Conservation (phyloP, 805 yeast species). For the Yarrowia sp. region DNA sequence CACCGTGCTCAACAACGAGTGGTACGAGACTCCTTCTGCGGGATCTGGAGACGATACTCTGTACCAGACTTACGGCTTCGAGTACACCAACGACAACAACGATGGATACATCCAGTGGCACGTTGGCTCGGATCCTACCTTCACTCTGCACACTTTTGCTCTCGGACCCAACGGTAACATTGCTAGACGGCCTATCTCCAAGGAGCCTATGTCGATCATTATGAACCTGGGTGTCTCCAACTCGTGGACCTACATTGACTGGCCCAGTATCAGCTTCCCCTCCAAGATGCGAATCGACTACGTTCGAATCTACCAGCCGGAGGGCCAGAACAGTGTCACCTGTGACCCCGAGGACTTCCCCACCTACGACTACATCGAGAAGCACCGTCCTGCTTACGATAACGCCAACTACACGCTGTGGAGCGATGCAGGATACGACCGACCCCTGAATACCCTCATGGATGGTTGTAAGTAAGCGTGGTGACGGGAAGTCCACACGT, state of each 20-base stretch:
- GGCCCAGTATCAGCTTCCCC: slow-evolving; percentile 78
- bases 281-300: slow-evolving; percentile 72
- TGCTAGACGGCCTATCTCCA: slow-evolving; percentile 74
- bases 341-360: slow-evolving; percentile 90
- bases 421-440: slow-evolving; percentile 67
- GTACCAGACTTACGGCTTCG: slow-evolving; percentile 76
- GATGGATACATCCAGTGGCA: slow-evolving; percentile 82
- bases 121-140: slow-evolving; percentile 77
- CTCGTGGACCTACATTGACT: slow-evolving; percentile 91
- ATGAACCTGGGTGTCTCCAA: slow-evolving; percentile 87
- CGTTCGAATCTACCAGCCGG: slow-evolving; percentile 87
- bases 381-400: slow-evolving; percentile 65
- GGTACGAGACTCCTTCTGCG: slow-evolving; percentile 63
- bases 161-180: slow-evolving; percentile 89
- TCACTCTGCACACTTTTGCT: slow-evolving; percentile 69
- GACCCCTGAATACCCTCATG: slow-evolving; percentile 62
- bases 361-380: slow-evolving; percentile 75
- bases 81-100: slow-evolving; percentile 67
- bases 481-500: too few species aligned
- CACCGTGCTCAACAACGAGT: slow-evolving; percentile 70
- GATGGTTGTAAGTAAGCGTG: slow-evolving; percentile 37
- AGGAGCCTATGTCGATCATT: slow-evolving; percentile 90
- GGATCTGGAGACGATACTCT: slow-evolving; percentile 34
- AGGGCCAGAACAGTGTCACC: slow-evolving; percentile 55
- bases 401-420: slow-evolving; percentile 71